A percentile compares a stretch with the other conserved stretches of the same genome.
phyloP scores from a whole-genome alignment of 2,329 filamentous ascomycete species.

The Juglanconis oblonga region DNA sequence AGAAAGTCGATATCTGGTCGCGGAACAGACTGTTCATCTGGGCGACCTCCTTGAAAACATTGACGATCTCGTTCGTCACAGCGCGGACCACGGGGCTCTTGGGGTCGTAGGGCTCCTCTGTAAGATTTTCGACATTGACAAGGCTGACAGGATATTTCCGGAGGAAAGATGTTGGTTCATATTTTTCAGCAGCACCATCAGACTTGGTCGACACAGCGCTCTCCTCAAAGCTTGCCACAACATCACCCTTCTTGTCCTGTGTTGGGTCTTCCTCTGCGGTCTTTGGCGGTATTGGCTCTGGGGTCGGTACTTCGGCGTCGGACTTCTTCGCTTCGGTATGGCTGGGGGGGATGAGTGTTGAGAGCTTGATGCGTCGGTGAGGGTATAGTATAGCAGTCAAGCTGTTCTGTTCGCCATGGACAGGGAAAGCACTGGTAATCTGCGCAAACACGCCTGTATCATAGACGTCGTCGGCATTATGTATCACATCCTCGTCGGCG shows the following conservation, averaged over 20 bases:
- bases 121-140: conserved; percentile 91
- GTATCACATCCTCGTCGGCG: conserved; percentile 89
- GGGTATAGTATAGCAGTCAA: conserved; percentile 95
- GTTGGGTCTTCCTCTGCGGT: conserved; percentile 48
- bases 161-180: conserved; percentile 88
- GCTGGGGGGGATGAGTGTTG: conserved; percentile 71
- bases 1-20: conserved; percentile 96
- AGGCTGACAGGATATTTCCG: conserved; percentile 89
- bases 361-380: conserved; percentile 89
- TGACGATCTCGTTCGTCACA: conserved; percentile 95
- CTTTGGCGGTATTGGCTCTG: conserved; percentile 60
- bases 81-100: conserved; percentile 87
- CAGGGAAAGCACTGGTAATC: conserved; percentile 92
- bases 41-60: conserved; percentile 97
- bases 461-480: conserved; percentile 85
- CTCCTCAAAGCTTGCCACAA: conserved; percentile 97
- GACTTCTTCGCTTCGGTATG: conserved; percentile 49
- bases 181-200: conserved; percentile 52
- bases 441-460: conserved; percentile 97
- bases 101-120: conserved; percentile 84
- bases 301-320: conserved; percentile 45
- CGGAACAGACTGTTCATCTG: conserved; percentile 91
- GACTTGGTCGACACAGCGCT: conserved; percentile 59
- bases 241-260: conserved; percentile 79
- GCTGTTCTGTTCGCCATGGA: conserved; percentile 78